Percentiles rank a stretch among this genome's conserved stretches.
Conservation (phyloP, 495 filamentous ascomycete species). For the Penicillium paxilli region DNA sequence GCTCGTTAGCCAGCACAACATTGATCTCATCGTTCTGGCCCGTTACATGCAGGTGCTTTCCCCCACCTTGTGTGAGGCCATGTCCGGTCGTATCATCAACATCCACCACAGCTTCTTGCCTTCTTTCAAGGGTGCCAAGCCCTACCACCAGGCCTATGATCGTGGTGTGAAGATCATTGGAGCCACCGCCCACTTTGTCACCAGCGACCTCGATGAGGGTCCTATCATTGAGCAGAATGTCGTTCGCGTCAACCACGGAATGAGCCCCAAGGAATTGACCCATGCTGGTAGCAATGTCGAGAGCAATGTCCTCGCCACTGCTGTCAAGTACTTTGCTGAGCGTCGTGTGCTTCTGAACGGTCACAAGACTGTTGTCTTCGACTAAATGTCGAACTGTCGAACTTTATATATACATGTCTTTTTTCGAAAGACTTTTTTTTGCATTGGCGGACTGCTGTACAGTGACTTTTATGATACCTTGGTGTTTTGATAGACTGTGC, state of each 20-base stretch:
- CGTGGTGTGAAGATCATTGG: conserved; percentile 79
- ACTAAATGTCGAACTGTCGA: conserved; percentile 21
- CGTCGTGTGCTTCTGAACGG: conserved; percentile 69
- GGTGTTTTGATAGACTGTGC: not conserved
- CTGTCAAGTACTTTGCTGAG: conserved; percentile 74
- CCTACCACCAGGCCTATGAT: conserved; percentile 78
- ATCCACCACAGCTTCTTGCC: conserved; percentile 81
- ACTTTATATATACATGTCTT: not conserved
- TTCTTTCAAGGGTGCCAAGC: conserved; percentile 77
- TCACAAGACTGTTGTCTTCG: conserved; percentile 73
- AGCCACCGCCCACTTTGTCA: conserved; percentile 76
- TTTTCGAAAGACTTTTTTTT: not conserved
- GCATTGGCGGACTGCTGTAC: not conserved
- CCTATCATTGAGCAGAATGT: conserved; percentile 80
- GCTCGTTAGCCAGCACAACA: conserved; percentile 58
- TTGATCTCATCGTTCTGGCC: conserved; percentile 75
- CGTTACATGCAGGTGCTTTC: conserved; percentile 83
- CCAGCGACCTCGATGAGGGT: conserved; percentile 72
- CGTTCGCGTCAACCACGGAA: conserved; percentile 64
- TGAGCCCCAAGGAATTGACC: conserved; percentile 69
- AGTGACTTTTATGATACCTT: not conserved
- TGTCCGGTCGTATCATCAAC: conserved; percentile 77
- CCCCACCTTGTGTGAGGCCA: conserved; percentile 65
- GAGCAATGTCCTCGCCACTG: conserved; percentile 69
- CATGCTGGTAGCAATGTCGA: conserved; percentile 74